Percentiles rank a stretch among this genome's conserved stretches.
Conservation (phyloP, 1,139 yeast species). For the Arxiozyma telluris region DNA sequence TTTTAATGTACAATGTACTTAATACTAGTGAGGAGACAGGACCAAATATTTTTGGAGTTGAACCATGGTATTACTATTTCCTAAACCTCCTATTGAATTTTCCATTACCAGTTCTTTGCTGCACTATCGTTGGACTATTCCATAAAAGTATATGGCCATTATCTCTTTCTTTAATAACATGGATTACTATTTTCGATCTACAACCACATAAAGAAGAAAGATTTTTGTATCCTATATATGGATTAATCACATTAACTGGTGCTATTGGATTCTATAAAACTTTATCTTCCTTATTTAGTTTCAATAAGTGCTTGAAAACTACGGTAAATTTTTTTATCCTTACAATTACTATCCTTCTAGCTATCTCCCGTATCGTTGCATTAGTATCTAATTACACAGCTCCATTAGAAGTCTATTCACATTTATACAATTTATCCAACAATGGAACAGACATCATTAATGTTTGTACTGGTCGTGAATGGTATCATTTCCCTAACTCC, state of each 20-base stretch:
- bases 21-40: conserved; percentile 63
- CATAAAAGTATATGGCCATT: conserved; percentile 28
- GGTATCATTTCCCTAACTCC: conserved; percentile 90
- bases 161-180: conserved; percentile 43
- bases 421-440: conserved; percentile 13
- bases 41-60: conserved; percentile 86
- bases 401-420: conserved; percentile 42
- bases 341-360: conserved; percentile 20
- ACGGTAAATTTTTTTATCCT: conserved; percentile 8
- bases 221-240: conserved; percentile 78
- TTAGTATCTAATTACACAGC: conserved; percentile 52
- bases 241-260: conserved; percentile 55
- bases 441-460: conserved; percentile 30
- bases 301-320: conserved; percentile 1
- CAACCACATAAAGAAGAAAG: conserved; percentile 96
- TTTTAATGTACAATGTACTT: conserved; percentile 74
- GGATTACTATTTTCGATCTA: conserved; percentile 56
- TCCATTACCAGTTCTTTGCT: conserved; percentile 35
- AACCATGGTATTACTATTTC: conserved; percentile 69
- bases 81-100: conserved; percentile 66
- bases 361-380: conserved; percentile 37
- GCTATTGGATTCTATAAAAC: conserved; percentile 41
- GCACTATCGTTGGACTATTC: conserved; percentile 26
- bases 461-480: conserved; percentile 85
- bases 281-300: conserved; percentile 16